Percentiles rank a stretch among this genome's conserved stretches.
Evolutionary conservation across 805 yeast species (phyloP).

Genomic region (Maudiozyma turicensis): DNA sequence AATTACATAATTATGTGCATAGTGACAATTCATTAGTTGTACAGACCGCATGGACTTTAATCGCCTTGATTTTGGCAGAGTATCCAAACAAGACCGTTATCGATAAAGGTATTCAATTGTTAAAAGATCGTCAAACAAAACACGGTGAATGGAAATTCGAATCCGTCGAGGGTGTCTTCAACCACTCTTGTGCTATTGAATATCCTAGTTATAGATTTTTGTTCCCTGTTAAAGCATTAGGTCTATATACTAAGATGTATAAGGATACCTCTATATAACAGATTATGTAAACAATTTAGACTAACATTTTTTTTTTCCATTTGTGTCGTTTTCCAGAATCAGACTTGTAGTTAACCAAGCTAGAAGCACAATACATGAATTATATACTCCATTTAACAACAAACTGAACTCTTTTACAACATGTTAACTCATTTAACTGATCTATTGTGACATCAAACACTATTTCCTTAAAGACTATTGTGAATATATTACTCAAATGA

Average conservation of each 20-base stretch:
- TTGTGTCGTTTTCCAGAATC: too few relatives aligned
- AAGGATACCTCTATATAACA: neutral
- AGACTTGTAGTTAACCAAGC: too few relatives aligned
- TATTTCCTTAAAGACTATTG: too few relatives aligned
- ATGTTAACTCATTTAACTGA: too few relatives aligned
- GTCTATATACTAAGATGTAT: constrained; percentile 41
- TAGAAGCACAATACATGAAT: too few relatives aligned
- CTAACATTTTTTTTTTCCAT: neutral
- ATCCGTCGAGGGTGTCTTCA: constrained; percentile 90
- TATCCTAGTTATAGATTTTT: constrained; percentile 87
- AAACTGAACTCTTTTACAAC: too few relatives aligned
- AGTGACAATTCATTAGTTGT: constrained; percentile 58
- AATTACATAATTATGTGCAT: constrained; percentile 65
- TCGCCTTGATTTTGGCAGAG: constrained; percentile 69
- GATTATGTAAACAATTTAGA: neutral
- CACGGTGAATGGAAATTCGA: constrained; percentile 85
- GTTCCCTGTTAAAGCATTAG: constrained; percentile 89
- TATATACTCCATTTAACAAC: too few relatives aligned
- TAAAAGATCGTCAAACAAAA: constrained; percentile 55
- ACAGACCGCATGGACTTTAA: constrained; percentile 88
- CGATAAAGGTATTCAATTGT: constrained; percentile 48
- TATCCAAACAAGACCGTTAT: constrained; percentile 66
- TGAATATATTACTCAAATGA: too few relatives aligned
- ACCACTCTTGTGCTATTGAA: constrained; percentile 88
- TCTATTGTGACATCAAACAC: too few relatives aligned